Evolutionary conservation across 2,329 filamentous ascomycete species (phyloP).

Genomic region (Penicillium sp.): DNA sequence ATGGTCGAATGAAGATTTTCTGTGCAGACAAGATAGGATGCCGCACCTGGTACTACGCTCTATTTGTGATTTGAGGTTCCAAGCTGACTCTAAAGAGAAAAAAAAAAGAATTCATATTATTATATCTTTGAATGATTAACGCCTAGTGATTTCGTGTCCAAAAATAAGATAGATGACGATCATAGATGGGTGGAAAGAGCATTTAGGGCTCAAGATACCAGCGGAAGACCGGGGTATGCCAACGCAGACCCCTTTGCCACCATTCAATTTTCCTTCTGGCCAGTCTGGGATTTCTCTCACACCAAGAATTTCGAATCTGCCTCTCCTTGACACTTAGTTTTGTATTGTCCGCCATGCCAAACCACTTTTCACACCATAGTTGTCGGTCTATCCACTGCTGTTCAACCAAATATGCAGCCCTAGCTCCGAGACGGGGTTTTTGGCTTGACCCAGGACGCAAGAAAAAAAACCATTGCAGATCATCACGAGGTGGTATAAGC

Average conservation of each 20-base stretch:
- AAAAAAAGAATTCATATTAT: too few species aligned
- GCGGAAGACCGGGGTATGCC: too few species aligned
- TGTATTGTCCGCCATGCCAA: not conserved
- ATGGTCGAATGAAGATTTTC: too few species aligned
- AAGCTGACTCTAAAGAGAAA: too few species aligned
- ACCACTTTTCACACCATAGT: not conserved
- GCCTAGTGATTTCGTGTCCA: too few species aligned
- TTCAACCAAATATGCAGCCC: not conserved
- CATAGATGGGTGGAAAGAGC: too few species aligned
- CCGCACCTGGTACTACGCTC: too few species aligned
- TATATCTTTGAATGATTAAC: too few species aligned
- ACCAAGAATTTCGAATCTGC: not conserved
- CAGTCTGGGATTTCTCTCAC: not conserved
- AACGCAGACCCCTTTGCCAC: not conserved
- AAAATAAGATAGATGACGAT: too few species aligned
- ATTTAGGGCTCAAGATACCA: too few species aligned
- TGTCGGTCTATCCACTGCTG: not conserved
- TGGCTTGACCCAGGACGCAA: not conserved
- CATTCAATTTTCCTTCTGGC: not conserved
- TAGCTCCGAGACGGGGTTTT: not conserved
- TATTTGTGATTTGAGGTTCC: too few species aligned
- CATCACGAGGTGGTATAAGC: not conserved
- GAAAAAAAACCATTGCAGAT: conserved; percentile 1
- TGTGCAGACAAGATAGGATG: too few species aligned
- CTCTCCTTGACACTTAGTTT: not conserved